Base-by-base conservation (phyloP, 139 green algal species). In the Chlorella ohadii region DNA sequence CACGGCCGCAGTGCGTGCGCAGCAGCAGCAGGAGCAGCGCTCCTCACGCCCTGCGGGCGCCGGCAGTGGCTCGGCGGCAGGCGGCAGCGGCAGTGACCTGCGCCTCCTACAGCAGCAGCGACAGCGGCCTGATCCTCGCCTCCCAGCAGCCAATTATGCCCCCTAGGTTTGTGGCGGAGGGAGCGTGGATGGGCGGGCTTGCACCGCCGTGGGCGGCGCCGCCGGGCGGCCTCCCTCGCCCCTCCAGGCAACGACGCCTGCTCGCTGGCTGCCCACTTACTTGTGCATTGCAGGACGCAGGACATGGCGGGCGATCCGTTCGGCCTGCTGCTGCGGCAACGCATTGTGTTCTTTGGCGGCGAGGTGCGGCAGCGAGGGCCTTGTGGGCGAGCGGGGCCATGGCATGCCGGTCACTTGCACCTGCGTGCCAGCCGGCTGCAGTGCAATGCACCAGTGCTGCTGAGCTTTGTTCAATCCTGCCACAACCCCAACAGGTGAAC, bases 291-390 rank as follows among this genome's bases (percentile, higher is more conserved):
- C 86, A 93, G 90, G 81, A 93, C 90, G 36, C 90, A 93, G 64
- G 90, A 93, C 64, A 96, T 98, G 92, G 90, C 88, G 33, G 94
- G 95, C 15, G 97, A 99, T 81, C 96, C 98, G 12, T 98, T 99
- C 79, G 93, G 92, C n/a, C 81, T 98, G 82, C 94, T 99, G 23
- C 90, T 99, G 66, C 88, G 91, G 72, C 92, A 99, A 88, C 93
- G 97, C 41, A 98, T 98, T 65, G 91, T 99, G 12, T 99, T 99
- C 84, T 88, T 99, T 68, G 97, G 97, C 55, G 93, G 94, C 75
- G 94, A 98, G 87, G 90, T 93, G 28, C 41, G 88, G 3, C 13
- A 25, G 2, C 47, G 47, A 31, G 19, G 5, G 70, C 34, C 20
- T 31, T 2, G 70, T 39, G 9, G 68, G 4, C 15, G 20, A 34